A percentile compares a stretch with the other conserved stretches of the same genome.
These are phyloP conservation scores for Mangifera indica DNA, from an alignment of 345 rosid genomes.

Conservation along the genomic window DNA sequence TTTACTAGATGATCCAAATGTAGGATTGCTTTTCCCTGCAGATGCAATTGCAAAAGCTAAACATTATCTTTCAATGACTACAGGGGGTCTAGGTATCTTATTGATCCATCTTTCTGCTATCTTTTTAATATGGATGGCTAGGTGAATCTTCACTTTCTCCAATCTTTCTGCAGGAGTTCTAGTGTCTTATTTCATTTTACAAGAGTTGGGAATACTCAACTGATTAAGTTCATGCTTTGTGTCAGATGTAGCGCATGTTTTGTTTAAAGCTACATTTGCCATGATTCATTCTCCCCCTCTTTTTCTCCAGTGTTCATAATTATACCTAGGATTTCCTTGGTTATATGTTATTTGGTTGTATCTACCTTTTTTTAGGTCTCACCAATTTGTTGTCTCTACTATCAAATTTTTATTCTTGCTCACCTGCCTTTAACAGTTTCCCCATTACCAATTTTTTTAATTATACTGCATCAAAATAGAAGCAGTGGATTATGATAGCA, in stretches of 20 bases:
- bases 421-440: not conserved
- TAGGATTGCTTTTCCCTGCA: constrained; percentile 84
- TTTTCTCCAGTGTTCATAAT: too few relatives aligned
- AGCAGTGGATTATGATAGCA: not conserved
- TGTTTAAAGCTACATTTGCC: not conserved
- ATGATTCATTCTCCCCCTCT: not conserved
- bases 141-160: not conserved
- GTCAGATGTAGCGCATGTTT: not conserved
- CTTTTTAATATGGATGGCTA: not conserved
- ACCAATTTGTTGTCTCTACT: not conserved
- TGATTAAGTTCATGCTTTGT: not conserved
- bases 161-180: not conserved
- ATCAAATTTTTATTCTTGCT: not conserved
- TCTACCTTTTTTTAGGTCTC: not conserved
- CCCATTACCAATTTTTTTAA: not conserved
- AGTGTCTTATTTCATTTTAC: not conserved
- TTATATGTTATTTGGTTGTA: not conserved
- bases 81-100: constrained; percentile 89
- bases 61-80: constrained; percentile 76
- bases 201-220: not conserved
- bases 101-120: constrained; percentile 4
- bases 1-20: constrained; percentile 93
- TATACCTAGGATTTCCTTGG: not conserved
- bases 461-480: not conserved
- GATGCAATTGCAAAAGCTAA: constrained; percentile 96